These are phyloP conservation scores for Globisporangium okanoganense DNA, from an alignment of 352 stramenopile genomes.

Conservation along the genomic window DNA sequence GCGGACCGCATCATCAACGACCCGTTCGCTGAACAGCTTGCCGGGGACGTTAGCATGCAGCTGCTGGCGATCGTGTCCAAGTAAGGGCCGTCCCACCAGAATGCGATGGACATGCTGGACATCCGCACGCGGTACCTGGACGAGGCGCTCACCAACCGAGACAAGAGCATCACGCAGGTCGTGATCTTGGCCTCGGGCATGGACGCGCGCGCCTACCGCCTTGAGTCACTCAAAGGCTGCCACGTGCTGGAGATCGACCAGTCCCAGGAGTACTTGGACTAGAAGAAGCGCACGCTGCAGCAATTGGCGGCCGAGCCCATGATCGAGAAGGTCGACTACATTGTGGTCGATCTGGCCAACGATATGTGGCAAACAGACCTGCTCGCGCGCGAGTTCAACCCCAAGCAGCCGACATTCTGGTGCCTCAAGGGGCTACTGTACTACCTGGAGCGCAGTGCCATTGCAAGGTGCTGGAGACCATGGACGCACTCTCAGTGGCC, in stretches of 20 bases:
- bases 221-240: conserved; percentile 12
- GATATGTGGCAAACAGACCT: conserved; percentile 17
- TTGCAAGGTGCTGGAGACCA: conserved; percentile 18
- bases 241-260: conserved; percentile 21
- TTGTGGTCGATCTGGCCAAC: conserved; percentile 12
- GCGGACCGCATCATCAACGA: conserved; percentile 18
- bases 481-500: conserved; percentile 14
- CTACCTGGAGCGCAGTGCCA: conserved; percentile 16
- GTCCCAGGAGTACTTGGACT: conserved; percentile 10
- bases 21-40: conserved; percentile 16
- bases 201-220: conserved; percentile 18
- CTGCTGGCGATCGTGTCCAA: conserved; percentile 6
- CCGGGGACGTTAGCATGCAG: conserved; percentile 5
- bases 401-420: conserved; percentile 17
- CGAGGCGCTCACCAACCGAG: conserved; percentile 11
- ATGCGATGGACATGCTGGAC: conserved; percentile 11
- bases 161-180: conserved; percentile 12
- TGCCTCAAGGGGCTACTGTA: conserved; percentile 19
- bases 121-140: conserved; percentile 23
- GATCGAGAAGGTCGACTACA: conserved; percentile 14
- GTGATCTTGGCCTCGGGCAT: conserved; percentile 19
- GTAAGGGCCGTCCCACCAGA: background rate
- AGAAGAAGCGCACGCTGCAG: conserved; percentile 13
- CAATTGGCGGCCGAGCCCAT: background rate
- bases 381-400: conserved; percentile 8